These are phyloP conservation scores for Meripilus lineatus DNA, from an alignment of 1,284 basidiomycete species.

Conservation along the genomic window DNA sequence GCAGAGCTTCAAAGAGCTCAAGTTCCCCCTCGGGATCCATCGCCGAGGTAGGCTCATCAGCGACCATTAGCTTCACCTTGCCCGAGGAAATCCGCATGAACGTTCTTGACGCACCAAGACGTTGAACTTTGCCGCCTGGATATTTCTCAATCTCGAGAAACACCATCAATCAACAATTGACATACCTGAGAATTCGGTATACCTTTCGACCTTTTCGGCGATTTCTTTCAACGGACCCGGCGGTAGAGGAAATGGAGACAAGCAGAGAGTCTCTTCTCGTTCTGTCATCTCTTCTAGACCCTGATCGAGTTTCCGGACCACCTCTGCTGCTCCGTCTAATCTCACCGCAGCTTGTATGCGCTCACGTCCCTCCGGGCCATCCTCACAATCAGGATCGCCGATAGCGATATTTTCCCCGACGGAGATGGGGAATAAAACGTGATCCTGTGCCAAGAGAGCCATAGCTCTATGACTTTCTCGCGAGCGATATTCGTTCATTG, in stretches of 20 bases:
- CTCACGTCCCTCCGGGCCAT: conserved; percentile 32
- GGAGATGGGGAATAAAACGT: conserved; percentile 65
- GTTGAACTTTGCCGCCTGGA: conserved; percentile 14
- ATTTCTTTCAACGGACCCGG: conserved; percentile 8
- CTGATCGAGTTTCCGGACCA: conserved; percentile 52
- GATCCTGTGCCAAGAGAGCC: conserved; percentile 70
- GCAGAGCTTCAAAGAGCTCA: conserved; percentile 57
- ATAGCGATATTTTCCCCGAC: conserved; percentile 67
- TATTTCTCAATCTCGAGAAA: no score
- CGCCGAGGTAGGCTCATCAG: conserved; percentile 14
- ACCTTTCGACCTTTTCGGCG: conserved; percentile 5
- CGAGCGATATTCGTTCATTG: conserved; percentile 50
- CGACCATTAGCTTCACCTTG: conserved; percentile 8
- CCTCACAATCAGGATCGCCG: conserved; percentile 45
- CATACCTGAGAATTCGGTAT: conserved; percentile 11
- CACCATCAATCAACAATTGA: no score
- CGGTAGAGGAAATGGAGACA: not conserved
- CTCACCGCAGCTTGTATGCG: conserved; percentile 38
- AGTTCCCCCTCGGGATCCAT: conserved; percentile 14
- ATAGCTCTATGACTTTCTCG: conserved; percentile 53
- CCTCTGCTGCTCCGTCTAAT: conserved; percentile 56
- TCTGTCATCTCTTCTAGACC: conserved; percentile 42
- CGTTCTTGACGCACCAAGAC: conserved; percentile 12
- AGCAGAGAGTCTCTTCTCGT: not conserved
- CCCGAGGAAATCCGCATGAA: conserved; percentile 13